Percentiles rank a stretch among this genome's conserved stretches.
Evolutionary conservation across 805 yeast species (phyloP).

Genomic region (Cyberlindnera nakhonratchasimensis): DNA sequence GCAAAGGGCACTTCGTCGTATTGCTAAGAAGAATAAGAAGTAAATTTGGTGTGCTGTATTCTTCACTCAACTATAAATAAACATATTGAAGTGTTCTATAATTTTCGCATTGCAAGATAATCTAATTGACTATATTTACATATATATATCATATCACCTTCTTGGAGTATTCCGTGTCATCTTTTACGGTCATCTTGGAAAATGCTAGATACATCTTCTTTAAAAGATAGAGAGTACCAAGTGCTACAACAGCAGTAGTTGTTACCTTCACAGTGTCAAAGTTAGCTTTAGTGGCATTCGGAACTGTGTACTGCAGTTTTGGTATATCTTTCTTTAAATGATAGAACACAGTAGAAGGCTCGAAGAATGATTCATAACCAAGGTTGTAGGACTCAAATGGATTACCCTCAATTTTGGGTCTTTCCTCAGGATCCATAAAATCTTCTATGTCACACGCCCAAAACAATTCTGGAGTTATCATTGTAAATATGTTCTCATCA

Average conservation of each 20-base stretch:
- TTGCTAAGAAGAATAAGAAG: constrained; percentile 81
- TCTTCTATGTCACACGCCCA: constrained; percentile 45
- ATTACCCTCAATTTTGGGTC: constrained; percentile 26
- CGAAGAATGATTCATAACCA: constrained; percentile 47
- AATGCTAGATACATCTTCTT: constrained; percentile 20
- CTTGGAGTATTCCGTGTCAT: neutral
- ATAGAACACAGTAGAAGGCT: constrained; percentile 41
- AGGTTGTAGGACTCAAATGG: constrained; percentile 38
- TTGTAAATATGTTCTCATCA: constrained; percentile 17
- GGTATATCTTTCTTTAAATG: constrained; percentile 25
- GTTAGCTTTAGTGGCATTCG: constrained; percentile 36
- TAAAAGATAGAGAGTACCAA: constrained; percentile 35
- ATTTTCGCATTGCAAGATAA: no score
- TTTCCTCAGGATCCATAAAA: constrained; percentile 22
- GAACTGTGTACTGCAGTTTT: constrained; percentile 33
- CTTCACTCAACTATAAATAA: no score
- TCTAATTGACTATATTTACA: no score
- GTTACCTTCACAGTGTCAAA: constrained; percentile 31
- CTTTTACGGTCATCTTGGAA: neutral
- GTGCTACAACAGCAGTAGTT: constrained; percentile 35
- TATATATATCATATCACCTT: constrained; percentile 5
- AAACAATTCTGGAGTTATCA: constrained; percentile 41
- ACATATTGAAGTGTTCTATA: no score
- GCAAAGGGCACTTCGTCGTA: constrained; percentile 86
- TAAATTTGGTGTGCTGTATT: constrained; percentile 22